Evolutionary conservation across 495 filamentous ascomycete species (phyloP).

Genomic region (Stereocaulon alpinum): DNA sequence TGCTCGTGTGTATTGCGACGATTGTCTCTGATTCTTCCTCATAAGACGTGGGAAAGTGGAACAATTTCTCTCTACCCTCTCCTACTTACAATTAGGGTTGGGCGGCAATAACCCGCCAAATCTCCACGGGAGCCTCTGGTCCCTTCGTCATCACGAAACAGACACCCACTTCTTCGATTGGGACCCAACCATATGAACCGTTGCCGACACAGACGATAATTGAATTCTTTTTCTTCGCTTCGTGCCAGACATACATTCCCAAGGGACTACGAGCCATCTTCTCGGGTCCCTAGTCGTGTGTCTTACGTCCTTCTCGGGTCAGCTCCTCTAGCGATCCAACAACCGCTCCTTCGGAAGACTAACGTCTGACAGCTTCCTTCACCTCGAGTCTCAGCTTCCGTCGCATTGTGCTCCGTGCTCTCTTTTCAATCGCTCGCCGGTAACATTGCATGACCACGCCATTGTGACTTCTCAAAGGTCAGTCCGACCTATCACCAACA

Average conservation of each 20-base stretch:
- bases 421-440: background rate
- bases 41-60: background rate
- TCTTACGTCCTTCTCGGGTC: background rate
- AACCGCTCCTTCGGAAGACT: conserved; percentile 7
- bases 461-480: background rate
- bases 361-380: conserved; percentile 7
- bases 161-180: background rate
- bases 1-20: background rate
- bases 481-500: background rate
- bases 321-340: background rate
- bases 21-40: background rate
- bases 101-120: background rate
- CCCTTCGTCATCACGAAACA: background rate
- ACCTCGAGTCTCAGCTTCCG: background rate
- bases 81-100: background rate
- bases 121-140: background rate
- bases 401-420: background rate
- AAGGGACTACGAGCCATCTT: background rate
- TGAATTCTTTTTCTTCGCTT: background rate
- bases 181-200: background rate
- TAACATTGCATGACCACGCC: conserved; percentile 3
- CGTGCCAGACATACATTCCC: background rate
- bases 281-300: background rate
- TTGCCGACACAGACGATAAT: background rate
- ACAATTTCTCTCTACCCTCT: too few relatives aligned